Conservation (phyloP, 805 yeast genomes). For the Suhomyces prunicola region DNA sequence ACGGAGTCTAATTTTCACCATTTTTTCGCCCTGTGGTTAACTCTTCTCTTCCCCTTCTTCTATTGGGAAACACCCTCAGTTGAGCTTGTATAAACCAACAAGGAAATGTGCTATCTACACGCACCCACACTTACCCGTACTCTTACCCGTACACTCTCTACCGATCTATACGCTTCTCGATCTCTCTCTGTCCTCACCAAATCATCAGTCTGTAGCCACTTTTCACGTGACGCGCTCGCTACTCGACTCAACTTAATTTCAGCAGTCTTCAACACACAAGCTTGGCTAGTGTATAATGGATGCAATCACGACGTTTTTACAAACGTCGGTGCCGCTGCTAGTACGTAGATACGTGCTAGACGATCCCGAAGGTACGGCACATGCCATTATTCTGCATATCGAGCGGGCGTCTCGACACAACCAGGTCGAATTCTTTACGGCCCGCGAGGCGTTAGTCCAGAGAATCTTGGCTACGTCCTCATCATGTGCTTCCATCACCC, state of each 20-base stretch:
- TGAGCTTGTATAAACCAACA: no score
- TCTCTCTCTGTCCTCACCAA: no score
- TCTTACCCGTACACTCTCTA: no score
- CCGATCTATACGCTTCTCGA: no score
- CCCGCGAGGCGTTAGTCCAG: conserved; percentile 27
- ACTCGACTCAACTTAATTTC: not conserved
- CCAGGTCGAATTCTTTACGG: conserved; percentile 29
- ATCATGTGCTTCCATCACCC: conserved; percentile 36
- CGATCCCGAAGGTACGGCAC: not conserved
- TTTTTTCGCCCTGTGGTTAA: not conserved
- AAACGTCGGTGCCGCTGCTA: not conserved
- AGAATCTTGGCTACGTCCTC: conserved; percentile 36
- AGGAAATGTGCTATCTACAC: no score
- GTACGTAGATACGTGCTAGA: not conserved
- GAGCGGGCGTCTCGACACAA: conserved; percentile 9
- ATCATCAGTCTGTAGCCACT: no score
- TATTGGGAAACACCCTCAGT: no score
- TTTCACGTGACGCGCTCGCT: not conserved
- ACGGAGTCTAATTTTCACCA: not conserved
- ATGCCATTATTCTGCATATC: not conserved
- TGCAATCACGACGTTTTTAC: not conserved
- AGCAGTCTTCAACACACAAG: not conserved
- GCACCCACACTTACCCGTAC: no score
- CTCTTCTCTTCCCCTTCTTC: not conserved
- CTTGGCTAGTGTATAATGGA: not conserved